phyloP scores from a whole-genome alignment of 2,329 filamentous ascomycete genomes.

The Fusarium hainanense region DNA sequence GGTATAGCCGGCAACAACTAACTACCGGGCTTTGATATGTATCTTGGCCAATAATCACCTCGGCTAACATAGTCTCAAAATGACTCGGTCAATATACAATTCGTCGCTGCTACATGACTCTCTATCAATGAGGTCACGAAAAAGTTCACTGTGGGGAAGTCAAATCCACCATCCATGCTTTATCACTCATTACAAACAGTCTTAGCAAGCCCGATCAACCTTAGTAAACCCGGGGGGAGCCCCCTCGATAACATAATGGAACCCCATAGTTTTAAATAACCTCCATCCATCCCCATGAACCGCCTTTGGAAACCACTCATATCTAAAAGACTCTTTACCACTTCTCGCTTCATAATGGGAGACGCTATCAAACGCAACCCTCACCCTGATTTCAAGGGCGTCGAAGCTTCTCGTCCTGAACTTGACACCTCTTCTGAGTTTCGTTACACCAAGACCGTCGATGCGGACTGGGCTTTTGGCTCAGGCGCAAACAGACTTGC shows the following conservation, averaged over 20 bases:
- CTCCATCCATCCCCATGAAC: conserved; percentile 1
- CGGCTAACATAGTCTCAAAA: not conserved
- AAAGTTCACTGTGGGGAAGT: conserved; percentile 18
- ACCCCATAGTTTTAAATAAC: conserved; percentile 18
- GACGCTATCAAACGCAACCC: conserved; percentile 65
- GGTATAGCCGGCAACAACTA: not conserved
- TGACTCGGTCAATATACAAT: not conserved
- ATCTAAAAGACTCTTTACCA: conserved; percentile 10
- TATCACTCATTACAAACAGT: conserved; percentile 36
- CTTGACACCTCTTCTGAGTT: conserved; percentile 64
- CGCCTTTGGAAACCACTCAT: conserved; percentile 17
- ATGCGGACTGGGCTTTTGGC: conserved; percentile 74
- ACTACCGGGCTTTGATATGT: not conserved
- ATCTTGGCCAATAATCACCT: not conserved
- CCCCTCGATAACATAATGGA: not conserved
- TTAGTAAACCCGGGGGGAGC: conserved; percentile 6
- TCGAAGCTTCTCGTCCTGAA: conserved; percentile 73
- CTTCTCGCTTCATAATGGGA: conserved; percentile 45
- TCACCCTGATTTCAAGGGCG: conserved; percentile 75
- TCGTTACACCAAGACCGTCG: conserved; percentile 70
- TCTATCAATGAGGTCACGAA: conserved; percentile 22
- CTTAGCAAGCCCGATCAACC: conserved; percentile 4
- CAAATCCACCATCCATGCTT: conserved; percentile 29
- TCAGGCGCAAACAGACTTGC: conserved; percentile 69
- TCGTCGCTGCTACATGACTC: conserved; percentile 5